phyloP scores from a whole-genome alignment of 2,329 filamentous ascomycete genomes.

The Colletotrichum cordylinicola region DNA sequence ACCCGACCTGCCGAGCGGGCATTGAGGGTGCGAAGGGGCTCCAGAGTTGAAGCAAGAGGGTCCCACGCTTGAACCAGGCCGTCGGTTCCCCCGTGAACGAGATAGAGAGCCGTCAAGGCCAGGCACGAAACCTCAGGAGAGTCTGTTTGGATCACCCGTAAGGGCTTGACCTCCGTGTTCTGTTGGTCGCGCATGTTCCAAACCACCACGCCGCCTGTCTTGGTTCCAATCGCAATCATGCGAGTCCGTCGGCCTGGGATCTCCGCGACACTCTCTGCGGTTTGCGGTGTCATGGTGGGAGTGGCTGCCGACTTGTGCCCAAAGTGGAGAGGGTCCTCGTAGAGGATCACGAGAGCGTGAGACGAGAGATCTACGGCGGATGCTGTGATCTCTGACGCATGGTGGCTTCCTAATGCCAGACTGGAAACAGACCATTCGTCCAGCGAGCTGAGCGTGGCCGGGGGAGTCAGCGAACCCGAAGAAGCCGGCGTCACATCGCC shows the following conservation, averaged over 20 bases:
- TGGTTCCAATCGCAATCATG: conserved; percentile 82
- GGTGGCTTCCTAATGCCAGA: conserved; percentile 36
- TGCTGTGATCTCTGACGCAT: conserved; percentile 68
- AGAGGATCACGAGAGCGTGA: conserved; percentile 71
- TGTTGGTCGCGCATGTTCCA: conserved; percentile 81
- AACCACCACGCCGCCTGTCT: conserved; percentile 75
- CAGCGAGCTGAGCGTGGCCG: conserved; percentile 8
- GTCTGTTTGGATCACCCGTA: conserved; percentile 87
- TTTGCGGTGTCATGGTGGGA: conserved; percentile 48
- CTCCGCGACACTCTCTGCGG: conserved; percentile 45
- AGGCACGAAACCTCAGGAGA: conserved; percentile 87
- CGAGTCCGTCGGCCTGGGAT: conserved; percentile 86
- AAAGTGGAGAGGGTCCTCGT: conserved; percentile 77
- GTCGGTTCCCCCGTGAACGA: conserved; percentile 94
- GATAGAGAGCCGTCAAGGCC: conserved; percentile 82
- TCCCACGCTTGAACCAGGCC: conserved; percentile 97
- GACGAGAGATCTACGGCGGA: conserved; percentile 77
- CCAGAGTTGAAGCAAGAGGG: conserved; percentile 79
- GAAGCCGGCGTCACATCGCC: conserved; percentile 4
- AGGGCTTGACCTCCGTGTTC: conserved; percentile 69
- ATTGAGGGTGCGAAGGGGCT: conserved; percentile 85
- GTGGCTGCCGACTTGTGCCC: conserved; percentile 50
- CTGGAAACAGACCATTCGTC: conserved; percentile 17
- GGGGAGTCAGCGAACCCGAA: conserved; percentile 10
- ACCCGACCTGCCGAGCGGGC: conserved; percentile 83